Conservation (phyloP, 2,329 filamentous ascomycete species). For the Fusarium cyanostomum region DNA sequence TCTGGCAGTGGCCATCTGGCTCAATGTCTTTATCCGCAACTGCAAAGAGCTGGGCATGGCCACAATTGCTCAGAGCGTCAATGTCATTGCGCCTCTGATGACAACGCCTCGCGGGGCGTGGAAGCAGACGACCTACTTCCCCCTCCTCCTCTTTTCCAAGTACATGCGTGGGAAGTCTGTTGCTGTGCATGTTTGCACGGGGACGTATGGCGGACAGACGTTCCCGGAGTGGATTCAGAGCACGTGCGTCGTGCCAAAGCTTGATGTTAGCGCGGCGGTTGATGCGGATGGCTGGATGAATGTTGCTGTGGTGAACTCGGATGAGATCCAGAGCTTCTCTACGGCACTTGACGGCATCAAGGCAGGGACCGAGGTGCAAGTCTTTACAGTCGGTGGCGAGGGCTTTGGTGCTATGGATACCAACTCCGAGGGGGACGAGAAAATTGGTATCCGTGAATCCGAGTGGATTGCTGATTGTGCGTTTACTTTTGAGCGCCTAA, state of each 20-base stretch:
- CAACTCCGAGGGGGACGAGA: conserved; percentile 69
- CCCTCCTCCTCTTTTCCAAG: conserved; percentile 63
- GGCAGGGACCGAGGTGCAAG: conserved; percentile 58
- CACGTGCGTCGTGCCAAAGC: conserved; percentile 71
- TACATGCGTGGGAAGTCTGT: conserved; percentile 76
- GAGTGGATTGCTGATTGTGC: conserved; percentile 67
- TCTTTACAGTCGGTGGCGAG: conserved; percentile 62
- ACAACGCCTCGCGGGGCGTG: conserved; percentile 69
- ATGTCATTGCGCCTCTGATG: conserved; percentile 80
- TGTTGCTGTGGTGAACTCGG: conserved; percentile 76
- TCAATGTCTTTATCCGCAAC: conserved; percentile 79
- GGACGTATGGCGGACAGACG: conserved; percentile 71
- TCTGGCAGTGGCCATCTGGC: conserved; percentile 74
- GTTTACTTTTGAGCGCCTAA: conserved; percentile 73
- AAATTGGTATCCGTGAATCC: conserved; percentile 56
- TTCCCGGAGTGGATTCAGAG: conserved; percentile 70
- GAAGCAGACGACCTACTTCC: conserved; percentile 80
- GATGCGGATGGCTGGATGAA: conserved; percentile 67
- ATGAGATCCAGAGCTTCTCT: conserved; percentile 65
- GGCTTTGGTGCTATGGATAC: conserved; percentile 56
- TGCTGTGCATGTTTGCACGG: conserved; percentile 69
- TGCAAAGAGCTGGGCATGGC: conserved; percentile 76
- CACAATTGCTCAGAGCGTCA: conserved; percentile 79
- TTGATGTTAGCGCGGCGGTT: conserved; percentile 71
- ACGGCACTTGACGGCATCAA: conserved; percentile 64